Evolutionary conservation across 352 stramenopile species (phyloP).

Genomic region (Pythium angustatum): DNA sequence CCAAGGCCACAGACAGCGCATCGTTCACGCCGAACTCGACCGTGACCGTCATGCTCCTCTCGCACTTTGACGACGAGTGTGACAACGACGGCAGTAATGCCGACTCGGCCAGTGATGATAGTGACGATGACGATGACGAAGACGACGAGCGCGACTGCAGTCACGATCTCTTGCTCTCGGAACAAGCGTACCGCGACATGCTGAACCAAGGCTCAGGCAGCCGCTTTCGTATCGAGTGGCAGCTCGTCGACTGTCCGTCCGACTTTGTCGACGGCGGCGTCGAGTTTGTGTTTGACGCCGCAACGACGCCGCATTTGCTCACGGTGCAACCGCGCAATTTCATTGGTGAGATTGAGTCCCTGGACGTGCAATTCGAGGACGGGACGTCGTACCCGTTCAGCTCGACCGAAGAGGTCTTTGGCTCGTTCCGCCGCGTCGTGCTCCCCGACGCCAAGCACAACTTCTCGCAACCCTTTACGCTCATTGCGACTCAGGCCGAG

Average conservation of each 20-base stretch:
- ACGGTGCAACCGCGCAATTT: slow-evolving; percentile 33
- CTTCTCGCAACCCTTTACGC: slow-evolving; percentile 25
- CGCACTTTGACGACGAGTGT: slow-evolving; percentile 25
- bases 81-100: background rate
- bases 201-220: slow-evolving; percentile 26
- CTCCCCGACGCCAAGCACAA: slow-evolving; percentile 16
- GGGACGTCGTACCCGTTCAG: slow-evolving; percentile 14
- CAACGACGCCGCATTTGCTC: slow-evolving; percentile 19
- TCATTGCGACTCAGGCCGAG: slow-evolving; percentile 9
- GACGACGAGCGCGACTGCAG: slow-evolving; percentile 18
- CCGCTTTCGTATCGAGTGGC: slow-evolving; percentile 26
- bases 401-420: slow-evolving; percentile 13
- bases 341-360: slow-evolving; percentile 10
- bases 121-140: background rate
- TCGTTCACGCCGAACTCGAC: slow-evolving; percentile 28
- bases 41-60: slow-evolving; percentile 33
- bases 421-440: slow-evolving; percentile 28
- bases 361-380: slow-evolving; percentile 23
- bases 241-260: slow-evolving; percentile 22
- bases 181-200: slow-evolving; percentile 33
- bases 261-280: slow-evolving; percentile 31
- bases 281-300: slow-evolving; percentile 28
- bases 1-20: background rate
- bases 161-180: slow-evolving; percentile 22
- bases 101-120: background rate